Conservation (phyloP, 768 basidiomycete species). For the Lactarius hengduanensis region DNA sequence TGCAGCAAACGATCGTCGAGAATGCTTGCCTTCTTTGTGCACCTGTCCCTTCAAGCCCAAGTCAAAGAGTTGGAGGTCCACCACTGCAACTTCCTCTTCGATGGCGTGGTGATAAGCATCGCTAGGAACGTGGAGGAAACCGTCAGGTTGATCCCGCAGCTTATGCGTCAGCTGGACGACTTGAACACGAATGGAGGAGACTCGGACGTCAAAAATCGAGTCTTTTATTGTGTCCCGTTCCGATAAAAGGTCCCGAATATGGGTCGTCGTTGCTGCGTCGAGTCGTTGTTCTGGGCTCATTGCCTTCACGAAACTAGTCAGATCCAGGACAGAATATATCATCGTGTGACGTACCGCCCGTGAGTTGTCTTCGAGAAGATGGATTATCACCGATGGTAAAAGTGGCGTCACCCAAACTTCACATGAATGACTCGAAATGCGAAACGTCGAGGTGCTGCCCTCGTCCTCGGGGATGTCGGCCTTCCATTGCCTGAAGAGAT, state of each 20-base stretch:
- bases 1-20: constrained; percentile 19
- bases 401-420: constrained; percentile 26
- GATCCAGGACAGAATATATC: not conserved
- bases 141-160: constrained; percentile 3
- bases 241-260: constrained; percentile 19
- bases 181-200: constrained; percentile 19
- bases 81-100: constrained; percentile 11
- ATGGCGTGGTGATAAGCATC: not conserved
- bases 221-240: constrained; percentile 4
- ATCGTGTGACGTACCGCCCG: constrained; percentile 13
- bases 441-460: constrained; percentile 11
- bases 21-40: constrained; percentile 11
- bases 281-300: constrained; percentile 22
- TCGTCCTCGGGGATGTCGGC: constrained; percentile 39
- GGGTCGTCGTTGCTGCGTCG: constrained; percentile 12
- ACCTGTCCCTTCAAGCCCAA: constrained; percentile 21
- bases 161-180: constrained; percentile 12
- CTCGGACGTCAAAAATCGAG: constrained; percentile 18
- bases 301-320: constrained; percentile 8
- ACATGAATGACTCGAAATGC: constrained; percentile 10
- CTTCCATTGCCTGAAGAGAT: constrained; percentile 75
- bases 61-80: constrained; percentile 18
- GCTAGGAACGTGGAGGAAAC: not conserved
- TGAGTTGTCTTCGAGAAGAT: constrained; percentile 21
- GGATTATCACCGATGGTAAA: constrained; percentile 18